These are phyloP conservation scores for Dactylonectria macrodidyma DNA, from an alignment of 2,329 filamentous ascomycete species.

Conservation along the genomic window DNA sequence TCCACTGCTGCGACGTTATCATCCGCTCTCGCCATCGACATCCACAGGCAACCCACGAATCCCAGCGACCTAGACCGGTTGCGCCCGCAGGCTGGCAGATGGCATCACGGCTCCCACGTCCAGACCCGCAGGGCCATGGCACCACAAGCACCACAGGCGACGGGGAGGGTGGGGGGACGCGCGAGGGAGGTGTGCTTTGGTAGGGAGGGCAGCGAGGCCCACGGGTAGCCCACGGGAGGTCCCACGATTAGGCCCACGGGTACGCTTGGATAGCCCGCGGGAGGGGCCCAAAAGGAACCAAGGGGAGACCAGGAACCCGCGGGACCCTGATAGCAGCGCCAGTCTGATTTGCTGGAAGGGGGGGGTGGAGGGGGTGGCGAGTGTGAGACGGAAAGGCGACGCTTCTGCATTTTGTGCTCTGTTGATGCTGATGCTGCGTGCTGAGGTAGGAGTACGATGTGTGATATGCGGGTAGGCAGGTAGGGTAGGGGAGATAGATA, in stretches of 20 bases:
- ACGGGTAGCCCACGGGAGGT: conserved; percentile 38
- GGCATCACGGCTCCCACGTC: conserved; percentile 51
- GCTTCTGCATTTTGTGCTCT: conserved; percentile 1
- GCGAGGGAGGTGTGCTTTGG: conserved; percentile 9
- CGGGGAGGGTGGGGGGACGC: conserved; percentile 40
- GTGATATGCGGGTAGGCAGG: too few relatives aligned
- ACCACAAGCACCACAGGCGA: conserved; percentile 42
- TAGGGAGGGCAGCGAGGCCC: conserved; percentile 29
- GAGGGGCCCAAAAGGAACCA: conserved; percentile 36
- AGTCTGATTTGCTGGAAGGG: conserved; percentile 36
- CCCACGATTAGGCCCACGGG: conserved; percentile 28
- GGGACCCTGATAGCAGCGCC: conserved; percentile 39
- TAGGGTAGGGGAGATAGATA: too few relatives aligned
- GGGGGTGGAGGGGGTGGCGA: conserved; percentile 9
- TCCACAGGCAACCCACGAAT: conserved; percentile 46
- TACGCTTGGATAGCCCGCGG: conserved; percentile 18
- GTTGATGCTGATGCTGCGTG: background rate
- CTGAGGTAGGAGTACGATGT: too few relatives aligned
- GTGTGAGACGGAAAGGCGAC: conserved; percentile 18
- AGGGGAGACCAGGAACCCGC: conserved; percentile 39
- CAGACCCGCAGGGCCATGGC: conserved; percentile 47
- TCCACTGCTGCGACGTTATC: conserved; percentile 47
- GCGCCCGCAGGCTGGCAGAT: conserved; percentile 49
- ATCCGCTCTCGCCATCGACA: conserved; percentile 42
- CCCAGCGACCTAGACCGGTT: conserved; percentile 41